Percentiles rank a stretch among this genome's conserved stretches.
phyloP scores from a whole-genome alignment of 2,329 filamentous ascomycete species.

The Xylariaceae sp. region DNA sequence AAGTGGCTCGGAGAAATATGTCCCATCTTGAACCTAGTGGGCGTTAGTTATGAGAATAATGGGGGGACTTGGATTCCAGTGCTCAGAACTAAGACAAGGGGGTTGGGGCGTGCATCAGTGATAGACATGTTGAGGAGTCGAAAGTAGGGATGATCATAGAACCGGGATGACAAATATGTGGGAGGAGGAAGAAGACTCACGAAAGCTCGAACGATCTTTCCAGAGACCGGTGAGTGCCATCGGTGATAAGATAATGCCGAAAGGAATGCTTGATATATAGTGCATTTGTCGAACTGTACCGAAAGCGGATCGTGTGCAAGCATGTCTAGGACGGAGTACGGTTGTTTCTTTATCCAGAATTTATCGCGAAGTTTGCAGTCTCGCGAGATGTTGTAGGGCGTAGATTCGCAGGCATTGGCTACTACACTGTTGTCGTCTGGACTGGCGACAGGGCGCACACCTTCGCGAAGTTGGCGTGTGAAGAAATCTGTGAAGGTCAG shows the following conservation, averaged over 20 bases:
- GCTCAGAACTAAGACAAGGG: too few species aligned
- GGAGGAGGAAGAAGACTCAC: constrained; percentile 21
- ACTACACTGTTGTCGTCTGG: constrained; percentile 48
- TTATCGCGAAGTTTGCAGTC: constrained; percentile 44
- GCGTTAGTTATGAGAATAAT: too few species aligned
- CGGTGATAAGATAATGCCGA: constrained; percentile 57
- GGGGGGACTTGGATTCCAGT: too few species aligned
- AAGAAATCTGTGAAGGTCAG: constrained; percentile 44
- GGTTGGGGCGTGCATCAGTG: too few species aligned
- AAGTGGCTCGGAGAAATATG: constrained; percentile 56
- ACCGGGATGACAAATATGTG: too few species aligned
- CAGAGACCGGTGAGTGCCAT: constrained; percentile 58
- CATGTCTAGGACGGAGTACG: constrained; percentile 53
- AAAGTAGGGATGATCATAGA: too few species aligned
- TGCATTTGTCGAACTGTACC: constrained; percentile 49
- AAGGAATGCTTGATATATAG: constrained; percentile 59
- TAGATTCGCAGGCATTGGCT: constrained; percentile 54
- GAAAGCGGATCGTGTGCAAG: constrained; percentile 43
- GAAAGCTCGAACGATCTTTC: constrained; percentile 48
- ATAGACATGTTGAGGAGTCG: too few species aligned
- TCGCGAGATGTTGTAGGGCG: constrained; percentile 37
- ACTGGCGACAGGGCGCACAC: constrained; percentile 45
- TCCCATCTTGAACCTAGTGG: constrained; percentile 39
- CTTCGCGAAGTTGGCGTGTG: constrained; percentile 45
- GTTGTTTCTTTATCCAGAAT: constrained; percentile 59